Conservation (phyloP, 2,329 filamentous ascomycete genomes). For the Claviceps fusiformis region DNA sequence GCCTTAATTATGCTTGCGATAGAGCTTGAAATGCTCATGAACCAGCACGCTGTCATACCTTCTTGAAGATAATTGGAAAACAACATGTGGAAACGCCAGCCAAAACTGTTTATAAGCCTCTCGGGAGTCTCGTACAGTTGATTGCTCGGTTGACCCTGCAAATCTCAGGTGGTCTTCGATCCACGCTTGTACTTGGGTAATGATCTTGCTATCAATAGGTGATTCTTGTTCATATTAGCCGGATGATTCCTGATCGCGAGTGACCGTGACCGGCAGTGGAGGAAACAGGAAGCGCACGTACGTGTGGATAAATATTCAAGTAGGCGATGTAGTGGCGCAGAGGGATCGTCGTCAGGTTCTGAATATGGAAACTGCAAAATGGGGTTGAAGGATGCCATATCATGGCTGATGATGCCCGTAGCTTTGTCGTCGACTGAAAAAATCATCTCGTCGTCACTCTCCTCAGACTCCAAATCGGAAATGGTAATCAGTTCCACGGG, state of each 20-base stretch:
- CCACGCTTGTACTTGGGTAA: conserved; percentile 35
- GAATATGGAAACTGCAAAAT: conserved; percentile 33
- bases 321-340: conserved; percentile 22
- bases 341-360: conserved; percentile 17
- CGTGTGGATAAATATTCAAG: conserved; percentile 22
- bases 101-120: conserved; percentile 35
- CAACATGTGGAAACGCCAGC: conserved; percentile 36
- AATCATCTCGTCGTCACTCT: conserved; percentile 15
- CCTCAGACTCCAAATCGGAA: conserved; percentile 16
- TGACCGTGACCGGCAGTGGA: not conserved
- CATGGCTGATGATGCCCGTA: conserved; percentile 11
- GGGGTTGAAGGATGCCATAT: conserved; percentile 23
- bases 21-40: not conserved
- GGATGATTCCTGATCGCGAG: not conserved
- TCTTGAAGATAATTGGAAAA: conserved; percentile 20
- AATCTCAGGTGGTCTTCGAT: conserved; percentile 33
- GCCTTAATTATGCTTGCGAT: not conserved
- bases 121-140: conserved; percentile 28
- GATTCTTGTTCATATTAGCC: conserved; percentile 19
- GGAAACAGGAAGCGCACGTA: conserved; percentile 8
- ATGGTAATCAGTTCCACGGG: conserved; percentile 29
- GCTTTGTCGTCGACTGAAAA: conserved; percentile 20
- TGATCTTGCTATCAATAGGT: conserved; percentile 28
- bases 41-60: conserved; percentile 22
- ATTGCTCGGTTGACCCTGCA: conserved; percentile 19